Evolutionary conservation across 495 filamentous ascomycete species (phyloP).

Genomic region (Penicillium egyptiacum): DNA sequence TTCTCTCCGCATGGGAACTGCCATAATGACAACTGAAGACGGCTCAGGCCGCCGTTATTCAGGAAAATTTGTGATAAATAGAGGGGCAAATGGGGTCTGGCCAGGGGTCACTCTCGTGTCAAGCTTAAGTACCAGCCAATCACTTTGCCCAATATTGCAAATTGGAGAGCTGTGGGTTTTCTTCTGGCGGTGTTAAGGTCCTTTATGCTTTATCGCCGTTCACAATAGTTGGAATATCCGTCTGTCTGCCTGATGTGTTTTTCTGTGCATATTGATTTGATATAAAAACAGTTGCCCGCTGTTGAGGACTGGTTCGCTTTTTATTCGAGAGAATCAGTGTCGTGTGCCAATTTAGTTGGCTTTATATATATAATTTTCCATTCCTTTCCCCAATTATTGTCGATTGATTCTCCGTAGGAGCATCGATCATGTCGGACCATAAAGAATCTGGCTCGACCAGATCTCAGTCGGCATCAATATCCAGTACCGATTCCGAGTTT

Average conservation of each 20-base stretch:
- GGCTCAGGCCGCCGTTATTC: slow-evolving; percentile 7
- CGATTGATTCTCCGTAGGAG: not conserved
- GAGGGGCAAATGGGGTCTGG: slow-evolving; percentile 2
- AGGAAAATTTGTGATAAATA: not conserved
- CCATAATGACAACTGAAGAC: not conserved
- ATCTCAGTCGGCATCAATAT: slow-evolving; percentile 16
- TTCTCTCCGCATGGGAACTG: not conserved
- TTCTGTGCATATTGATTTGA: not conserved
- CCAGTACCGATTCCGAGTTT: slow-evolving; percentile 19
- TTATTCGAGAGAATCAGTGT: not conserved
- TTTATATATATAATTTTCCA: not conserved
- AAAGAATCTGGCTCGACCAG: slow-evolving; percentile 58
- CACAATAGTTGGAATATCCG: not conserved
- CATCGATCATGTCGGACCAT: slow-evolving; percentile 2
- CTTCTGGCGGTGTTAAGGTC: slow-evolving; percentile 5
- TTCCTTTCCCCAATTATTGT: not conserved
- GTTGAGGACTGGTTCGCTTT: not conserved
- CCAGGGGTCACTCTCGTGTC: not conserved
- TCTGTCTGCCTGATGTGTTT: not conserved
- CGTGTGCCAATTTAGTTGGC: not conserved
- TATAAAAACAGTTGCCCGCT: slow-evolving; percentile 5
- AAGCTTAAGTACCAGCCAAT: slow-evolving; percentile 5
- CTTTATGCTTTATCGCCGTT: slow-evolving; percentile 5
- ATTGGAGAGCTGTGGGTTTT: not conserved
- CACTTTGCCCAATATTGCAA: not conserved